These are phyloP conservation scores for Dalbergia oliveri DNA, from an alignment of 306 rosid species.

Conservation along the genomic window DNA sequence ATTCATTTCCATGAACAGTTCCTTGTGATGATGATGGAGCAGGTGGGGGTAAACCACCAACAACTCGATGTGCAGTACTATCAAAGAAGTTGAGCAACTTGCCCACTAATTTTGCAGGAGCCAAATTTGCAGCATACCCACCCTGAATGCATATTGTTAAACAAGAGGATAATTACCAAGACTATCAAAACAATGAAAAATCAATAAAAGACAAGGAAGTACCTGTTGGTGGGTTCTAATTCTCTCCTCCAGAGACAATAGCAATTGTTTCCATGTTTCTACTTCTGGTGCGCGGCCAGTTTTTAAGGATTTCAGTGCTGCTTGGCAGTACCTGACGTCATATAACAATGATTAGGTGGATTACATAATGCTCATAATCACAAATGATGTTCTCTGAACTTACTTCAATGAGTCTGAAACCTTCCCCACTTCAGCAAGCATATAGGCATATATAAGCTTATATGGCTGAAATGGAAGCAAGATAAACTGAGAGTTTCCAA, in stretches of 20 bases:
- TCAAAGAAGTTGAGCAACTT: slow-evolving; percentile 87
- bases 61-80: slow-evolving; percentile 93
- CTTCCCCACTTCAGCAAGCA: slow-evolving; percentile 96
- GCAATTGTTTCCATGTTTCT: slow-evolving; percentile 86
- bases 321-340: slow-evolving; percentile 83
- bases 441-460: slow-evolving; percentile 89
- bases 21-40: slow-evolving; percentile 72
- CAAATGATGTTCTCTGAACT: slow-evolving; percentile 50
- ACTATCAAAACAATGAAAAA: slow-evolving; percentile 24
- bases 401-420: slow-evolving; percentile 92
- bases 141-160: slow-evolving; percentile 65
- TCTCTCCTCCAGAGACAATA: slow-evolving; percentile 89
- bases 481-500: slow-evolving; percentile 93
- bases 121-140: slow-evolving; percentile 82
- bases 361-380: neutral
- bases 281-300: slow-evolving; percentile 89
- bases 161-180: slow-evolving; percentile 23
- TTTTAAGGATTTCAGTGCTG: slow-evolving; percentile 78
- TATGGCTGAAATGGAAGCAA: slow-evolving; percentile 90
- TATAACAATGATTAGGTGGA: slow-evolving; percentile 37
- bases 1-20: slow-evolving; percentile 59
- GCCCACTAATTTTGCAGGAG: slow-evolving; percentile 80
- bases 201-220: slow-evolving; percentile 22
- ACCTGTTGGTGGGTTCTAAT: slow-evolving; percentile 92
- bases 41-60: slow-evolving; percentile 92